Evolutionary conservation across 148 eudicot species (phyloP), one percentile per base, ranked within the genome.

Genomic region (Chenopodium quinoa): DNA sequence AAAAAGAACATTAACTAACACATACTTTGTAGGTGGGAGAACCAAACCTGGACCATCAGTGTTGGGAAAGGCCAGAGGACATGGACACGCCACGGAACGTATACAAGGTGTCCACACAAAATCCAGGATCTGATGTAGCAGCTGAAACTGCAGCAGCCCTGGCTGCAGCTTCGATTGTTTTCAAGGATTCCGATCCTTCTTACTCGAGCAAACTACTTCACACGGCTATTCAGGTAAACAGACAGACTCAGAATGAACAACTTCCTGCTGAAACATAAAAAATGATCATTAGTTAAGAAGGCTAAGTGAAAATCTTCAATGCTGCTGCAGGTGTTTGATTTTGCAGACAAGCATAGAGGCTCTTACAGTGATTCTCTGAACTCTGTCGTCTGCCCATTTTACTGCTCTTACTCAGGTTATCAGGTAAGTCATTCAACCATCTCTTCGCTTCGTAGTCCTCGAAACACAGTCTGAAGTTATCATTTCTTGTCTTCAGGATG

Each of bases 11-110:
- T 12, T 25, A 6, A 14, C 22, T 74, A 50, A 50, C 77, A 23
- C 32, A 50, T 4, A 23, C 44, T 46, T 63, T 80, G 82, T 83
- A 93, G 96, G 98, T 93, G 68, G 98, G 92, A 54, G 96, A 95
- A 48, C 91, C 97, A 23, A 88, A 91, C 85, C 73, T 25, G 46
- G 97, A 95, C 82, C 98, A 95, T 80, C 71, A 47, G 0, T 95
- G 98, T 73, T 95, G 98, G 98, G 97, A 94, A 69, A 88, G 98
- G 78, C 98, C 98, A 0, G 98, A 95, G 84, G 98, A 95, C 83
- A 95, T 95, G 98, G 97, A 93, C 84, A 95, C 98, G 1, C 89
- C 90, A 22, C 93, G 98, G 7, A 91, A 86, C 16, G 97, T 88
- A 13, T 95, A 89, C 88, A 87, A 88, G 84, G 95, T 95, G 7